Evolutionary conservation across 306 rosid species (phyloP).

Genomic region (Acacia melanoxylon): DNA sequence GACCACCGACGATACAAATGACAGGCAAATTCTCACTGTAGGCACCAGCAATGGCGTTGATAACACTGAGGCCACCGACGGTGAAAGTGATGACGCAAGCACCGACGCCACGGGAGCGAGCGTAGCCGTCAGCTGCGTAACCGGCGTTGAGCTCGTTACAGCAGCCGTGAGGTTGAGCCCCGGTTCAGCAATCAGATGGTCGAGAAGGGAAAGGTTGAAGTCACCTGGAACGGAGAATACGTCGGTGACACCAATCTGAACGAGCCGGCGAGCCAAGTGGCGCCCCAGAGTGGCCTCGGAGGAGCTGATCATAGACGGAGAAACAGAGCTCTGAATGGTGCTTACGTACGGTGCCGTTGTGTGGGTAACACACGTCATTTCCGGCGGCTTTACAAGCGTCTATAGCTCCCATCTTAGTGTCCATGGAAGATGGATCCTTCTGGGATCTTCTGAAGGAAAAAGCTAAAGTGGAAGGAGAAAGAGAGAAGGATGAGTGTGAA

Average conservation of each 20-base stretch:
- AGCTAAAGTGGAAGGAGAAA: not conserved
- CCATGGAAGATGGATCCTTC: slow-evolving; percentile 27
- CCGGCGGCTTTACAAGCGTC: slow-evolving; percentile 20
- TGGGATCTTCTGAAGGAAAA: not conserved
- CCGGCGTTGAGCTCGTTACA: slow-evolving; percentile 74
- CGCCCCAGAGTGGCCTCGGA: slow-evolving; percentile 51
- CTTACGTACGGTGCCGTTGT: slow-evolving; percentile 32
- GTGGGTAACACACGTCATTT: slow-evolving; percentile 27
- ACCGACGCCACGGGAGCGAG: slow-evolving; percentile 54
- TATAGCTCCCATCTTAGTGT: slow-evolving; percentile 43
- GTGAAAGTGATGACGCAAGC: slow-evolving; percentile 63
- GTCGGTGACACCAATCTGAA: slow-evolving; percentile 57
- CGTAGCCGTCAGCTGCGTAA: slow-evolving; percentile 68
- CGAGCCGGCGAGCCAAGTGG: slow-evolving; percentile 52
- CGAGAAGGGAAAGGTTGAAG: slow-evolving; percentile 59
- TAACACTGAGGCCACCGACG: slow-evolving; percentile 56
- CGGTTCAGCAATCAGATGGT: slow-evolving; percentile 57
- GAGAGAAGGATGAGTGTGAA: not conserved
- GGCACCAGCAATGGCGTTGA: slow-evolving; percentile 60
- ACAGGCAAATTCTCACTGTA: slow-evolving; percentile 66
- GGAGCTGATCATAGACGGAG: slow-evolving; percentile 11
- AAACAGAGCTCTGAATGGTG: slow-evolving; percentile 23
- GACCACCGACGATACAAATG: slow-evolving; percentile 61
- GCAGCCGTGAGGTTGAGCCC: slow-evolving; percentile 44
- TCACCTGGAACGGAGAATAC: slow-evolving; percentile 62